Conservation (phyloP, 2,329 filamentous ascomycete species). For the Thelonectria rubi region DNA sequence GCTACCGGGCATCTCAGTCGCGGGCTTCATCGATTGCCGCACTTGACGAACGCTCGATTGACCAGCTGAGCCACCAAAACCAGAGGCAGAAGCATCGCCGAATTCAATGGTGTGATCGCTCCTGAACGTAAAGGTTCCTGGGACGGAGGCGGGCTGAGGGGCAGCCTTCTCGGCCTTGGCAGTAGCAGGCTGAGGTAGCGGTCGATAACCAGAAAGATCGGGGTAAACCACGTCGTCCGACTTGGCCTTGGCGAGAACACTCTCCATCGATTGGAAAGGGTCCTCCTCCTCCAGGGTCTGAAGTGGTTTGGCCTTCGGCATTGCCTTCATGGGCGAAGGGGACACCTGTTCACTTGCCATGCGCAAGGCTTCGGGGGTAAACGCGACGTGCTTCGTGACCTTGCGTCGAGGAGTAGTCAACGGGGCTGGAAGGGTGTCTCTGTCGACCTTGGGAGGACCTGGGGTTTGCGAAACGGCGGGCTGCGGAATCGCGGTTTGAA, state of each 20-base stretch:
- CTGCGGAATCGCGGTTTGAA: conserved; percentile 59
- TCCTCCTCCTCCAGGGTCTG: conserved; percentile 34
- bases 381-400: conserved; percentile 77
- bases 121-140: conserved; percentile 71
- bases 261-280: conserved; percentile 45
- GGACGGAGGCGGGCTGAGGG: conserved; percentile 51
- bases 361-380: conserved; percentile 74
- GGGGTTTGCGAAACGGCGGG: conserved; percentile 59
- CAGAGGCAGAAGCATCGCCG: conserved; percentile 55
- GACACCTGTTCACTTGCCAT: conserved; percentile 55
- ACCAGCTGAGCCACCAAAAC: conserved; percentile 66
- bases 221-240: conserved; percentile 59
- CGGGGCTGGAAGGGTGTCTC: conserved; percentile 60
- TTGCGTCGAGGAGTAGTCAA: conserved; percentile 75
- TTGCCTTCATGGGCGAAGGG: conserved; percentile 65
- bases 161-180: conserved; percentile 26
- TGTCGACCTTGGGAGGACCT: conserved; percentile 56
- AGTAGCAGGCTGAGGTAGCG: conserved; percentile 41
- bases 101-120: conserved; percentile 72
- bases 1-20: conserved; percentile 61
- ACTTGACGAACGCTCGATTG: conserved; percentile 70
- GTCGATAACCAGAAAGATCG: conserved; percentile 57
- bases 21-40: conserved; percentile 58
- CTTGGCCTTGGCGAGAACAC: conserved; percentile 38
- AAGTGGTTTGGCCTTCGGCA: conserved; percentile 54